Conservation (phyloP, 129 eudicot species). For the Artemisia annua region DNA sequence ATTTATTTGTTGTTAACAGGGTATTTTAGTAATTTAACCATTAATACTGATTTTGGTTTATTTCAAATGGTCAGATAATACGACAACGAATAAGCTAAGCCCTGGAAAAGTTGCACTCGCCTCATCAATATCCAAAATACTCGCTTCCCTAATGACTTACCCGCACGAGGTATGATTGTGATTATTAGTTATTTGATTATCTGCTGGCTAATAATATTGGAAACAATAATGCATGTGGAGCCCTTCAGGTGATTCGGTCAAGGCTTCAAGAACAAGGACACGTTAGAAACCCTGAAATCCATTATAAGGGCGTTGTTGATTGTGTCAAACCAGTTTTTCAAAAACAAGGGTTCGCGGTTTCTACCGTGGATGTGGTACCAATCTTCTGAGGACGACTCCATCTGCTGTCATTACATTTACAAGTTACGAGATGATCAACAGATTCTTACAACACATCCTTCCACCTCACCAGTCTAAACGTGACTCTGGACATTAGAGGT, state of each 20-base stretch:
- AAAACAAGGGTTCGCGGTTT: constrained; percentile 58
- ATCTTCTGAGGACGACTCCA: constrained; percentile 83
- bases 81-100: constrained; percentile 50
- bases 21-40: not conserved
- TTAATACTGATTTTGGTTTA: constrained; percentile 36
- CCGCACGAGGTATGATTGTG: constrained; percentile 76
- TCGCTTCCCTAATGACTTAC: constrained; percentile 84
- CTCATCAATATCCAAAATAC: constrained; percentile 72
- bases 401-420: constrained; percentile 84
- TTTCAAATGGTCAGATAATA: constrained; percentile 55
- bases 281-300: constrained; percentile 38
- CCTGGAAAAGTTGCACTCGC: constrained; percentile 81
- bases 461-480: too few species aligned
- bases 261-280: constrained; percentile 93
- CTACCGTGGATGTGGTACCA: constrained; percentile 85
- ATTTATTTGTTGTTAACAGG: constrained; percentile 12
- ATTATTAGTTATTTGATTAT: too few species aligned
- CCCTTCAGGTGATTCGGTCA: constrained; percentile 66
- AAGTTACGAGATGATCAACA: constrained; percentile 75
- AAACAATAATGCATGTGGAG: not conserved
- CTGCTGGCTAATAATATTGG: not conserved
- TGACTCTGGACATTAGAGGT: too few species aligned
- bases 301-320: constrained; percentile 65
- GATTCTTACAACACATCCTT: constrained; percentile 31
- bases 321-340: constrained; percentile 61